Base-by-base conservation (phyloP, 1,284 basidiomycete species). In the Ceratobasidium sp. region DNA sequence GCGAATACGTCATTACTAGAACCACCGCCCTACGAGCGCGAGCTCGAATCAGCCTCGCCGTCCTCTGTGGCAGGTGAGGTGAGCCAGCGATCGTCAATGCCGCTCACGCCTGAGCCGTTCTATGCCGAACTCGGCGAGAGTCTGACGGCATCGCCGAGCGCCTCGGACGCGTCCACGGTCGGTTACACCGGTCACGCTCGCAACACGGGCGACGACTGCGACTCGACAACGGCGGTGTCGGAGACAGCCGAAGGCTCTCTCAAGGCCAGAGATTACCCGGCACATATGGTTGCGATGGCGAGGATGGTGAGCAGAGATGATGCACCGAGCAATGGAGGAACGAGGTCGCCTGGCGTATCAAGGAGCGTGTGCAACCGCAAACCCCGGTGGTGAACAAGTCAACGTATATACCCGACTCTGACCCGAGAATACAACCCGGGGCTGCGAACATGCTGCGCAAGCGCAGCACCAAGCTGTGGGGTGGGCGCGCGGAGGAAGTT, bases 401-500 rank as follows among this genome's bases (percentile, higher is more conserved):
- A 6, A 48, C 70, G 41, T 50, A 75, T 27, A 23, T 69, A 38
- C 48, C 60, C n/a, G 71, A 75, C 35, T 75, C 71, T 16, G 88
- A 90, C 62, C 83, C 88, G 18, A 84, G 88, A 14, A 82, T 84
- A 16, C 84, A 85, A 30, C 86, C 88, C 12, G 86, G 87, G 79
- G 84, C 85, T 5, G 84, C 85, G 38, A 88, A 87, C 70, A 84
- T 93, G 76, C 82, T 92, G 79, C 89, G 95, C 64, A 93, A 95
- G 83, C 88, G 95, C 82, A 96, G 94, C 83, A 98, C 97, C 52
- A 98, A 97, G 85, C 88, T 99, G 80, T 99, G 98, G 96, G 97
- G 96, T 20, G 95, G 94, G 82, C 92, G 91, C 81, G 86, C 98
- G 44, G 96, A 98, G 82, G 98, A 99, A 85, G 96, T 99, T 79